Base-by-base conservation (phyloP, 1,284 basidiomycete species). In the Coniferiporia weirii region DNA sequence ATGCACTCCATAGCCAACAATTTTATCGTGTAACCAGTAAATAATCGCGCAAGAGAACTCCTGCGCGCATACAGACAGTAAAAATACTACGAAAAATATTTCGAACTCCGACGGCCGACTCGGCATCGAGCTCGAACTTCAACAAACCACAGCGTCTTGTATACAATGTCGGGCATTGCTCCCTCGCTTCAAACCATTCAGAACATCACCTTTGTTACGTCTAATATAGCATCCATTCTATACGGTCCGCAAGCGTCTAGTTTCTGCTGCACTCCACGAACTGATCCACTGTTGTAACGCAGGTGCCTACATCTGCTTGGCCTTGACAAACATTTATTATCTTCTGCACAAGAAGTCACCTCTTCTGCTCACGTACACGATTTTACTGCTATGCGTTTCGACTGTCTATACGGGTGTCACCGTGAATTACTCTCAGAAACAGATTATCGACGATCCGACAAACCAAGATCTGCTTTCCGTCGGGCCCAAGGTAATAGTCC, bases 371-470 rank as follows among this genome's bases (percentile, higher is more conserved):
- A 32, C 32, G 10, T 55, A 47, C 35, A 55, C 54, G 22, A 19
- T 47, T 27, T n/a, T 32, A 34, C 19, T 55, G 27, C 46, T 55
- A 43, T 55, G 54, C 19, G 45, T 55, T 10, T 47, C 54, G n/a
- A 55, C 54, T 10, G 35, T 47, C 17, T 55, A 55, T 35, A 55
- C 47, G 20, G 54, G 54, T n/a, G 54, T 55, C 32, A 22, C 54
- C 10, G 19, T 55, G 20, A 55, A 55, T 44, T 55, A 55, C 32
- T 43, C 54, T 22, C 54, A 55, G 34, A 46, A 55, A 34, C 54
- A 55, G 34, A 43, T 47, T 27, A 55, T 55, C 12, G 54, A 55
- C 36, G 43, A 55, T 15, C 54, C 54, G 13, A 45, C 44, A 5
- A 17, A 7, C 43, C 54, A n/a, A 12, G 54, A 55, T 47, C 20